These are phyloP conservation scores for Candida awuae DNA, from an alignment of 805 yeast genomes.

Conservation along the genomic window DNA sequence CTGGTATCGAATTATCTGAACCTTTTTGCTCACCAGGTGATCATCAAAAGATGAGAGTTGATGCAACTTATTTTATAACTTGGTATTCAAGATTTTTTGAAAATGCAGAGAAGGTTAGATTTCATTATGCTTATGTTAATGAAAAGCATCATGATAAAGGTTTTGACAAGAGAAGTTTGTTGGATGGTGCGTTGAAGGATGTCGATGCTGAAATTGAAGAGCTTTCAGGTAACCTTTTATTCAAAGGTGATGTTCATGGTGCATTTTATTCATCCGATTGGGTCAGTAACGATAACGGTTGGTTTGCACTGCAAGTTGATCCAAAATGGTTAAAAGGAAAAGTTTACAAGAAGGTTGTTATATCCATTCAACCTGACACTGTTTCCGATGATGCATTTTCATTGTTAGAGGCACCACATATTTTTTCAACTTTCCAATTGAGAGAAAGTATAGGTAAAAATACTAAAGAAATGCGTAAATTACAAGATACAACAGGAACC, in stretches of 20 bases:
- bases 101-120: conserved; percentile 49
- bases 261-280: conserved; percentile 65
- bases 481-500: conserved; percentile 35
- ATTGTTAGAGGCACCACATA: conserved; percentile 34
- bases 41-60: conserved; percentile 47
- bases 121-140: conserved; percentile 60
- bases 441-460: conserved; percentile 49
- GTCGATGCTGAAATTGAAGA: conserved; percentile 17
- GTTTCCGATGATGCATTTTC: conserved; percentile 61
- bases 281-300: conserved; percentile 55
- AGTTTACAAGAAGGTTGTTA: conserved; percentile 46
- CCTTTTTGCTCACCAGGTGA: conserved; percentile 87
- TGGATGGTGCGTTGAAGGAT: conserved; percentile 9
- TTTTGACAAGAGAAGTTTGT: conserved; percentile 22
- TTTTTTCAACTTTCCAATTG: conserved; percentile 39
- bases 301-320: conserved; percentile 49
- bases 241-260: conserved; percentile 27
- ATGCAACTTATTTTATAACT: conserved; percentile 61
- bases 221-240: conserved; percentile 7
- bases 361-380: conserved; percentile 68
- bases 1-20: conserved; percentile 46
- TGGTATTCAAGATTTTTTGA: conserved; percentile 72
- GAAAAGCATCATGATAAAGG: conserved; percentile 53
- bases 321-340: conserved; percentile 57
- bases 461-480: conserved; percentile 25